Base-by-base conservation (phyloP, 148 eudicot species). In the Limonium bicolor region DNA sequence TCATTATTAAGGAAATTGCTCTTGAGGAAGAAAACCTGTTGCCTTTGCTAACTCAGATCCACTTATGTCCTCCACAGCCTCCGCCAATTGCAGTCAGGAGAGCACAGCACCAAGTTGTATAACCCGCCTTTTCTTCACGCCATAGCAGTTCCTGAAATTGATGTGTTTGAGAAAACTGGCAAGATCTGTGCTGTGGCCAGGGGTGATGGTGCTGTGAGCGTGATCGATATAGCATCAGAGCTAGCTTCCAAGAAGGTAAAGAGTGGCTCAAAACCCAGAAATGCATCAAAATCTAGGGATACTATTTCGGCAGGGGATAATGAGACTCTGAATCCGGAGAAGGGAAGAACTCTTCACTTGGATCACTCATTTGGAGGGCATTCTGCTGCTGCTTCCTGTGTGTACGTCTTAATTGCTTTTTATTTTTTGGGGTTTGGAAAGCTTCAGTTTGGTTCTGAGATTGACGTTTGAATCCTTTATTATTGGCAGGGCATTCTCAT, bases 41-140 rank as follows among this genome's bases (percentile, higher is more conserved):
- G n/a, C n/a, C n/a, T n/a, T n/a, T n/a, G n/a, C n/a, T n/a, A n/a
- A n/a, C n/a, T n/a, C n/a, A n/a, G n/a, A n/a, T n/a, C n/a, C n/a
- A n/a, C n/a, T n/a, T n/a, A n/a, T 41, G 23, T 44, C 30, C 45
- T 31, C 36, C 49, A 16, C 59, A 75, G 87, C 78, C 27, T 56
- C 55, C 13, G 34, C 56, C 51, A 69, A 67, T 12, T 55, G 63
- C 14, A 55, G 53, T 41, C 64, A 48, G 49, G 45, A 34, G 41
- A 65, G 51, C 39, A 51, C 55, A 7, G 80, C 69, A 42, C 95
- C 78, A 58, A 62, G 64, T 31, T 72, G 50, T 62, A n/a, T n/a
- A 92, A 85, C 57, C 99, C 99, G 33, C 72, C 95, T 42, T 92
- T 92, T 63, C 72, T 92, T 51, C 99, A 92, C 72, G 71, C 99